Conservation (phyloP, 1,284 basidiomycete genomes). For the Papiliotrema terrestris region DNA sequence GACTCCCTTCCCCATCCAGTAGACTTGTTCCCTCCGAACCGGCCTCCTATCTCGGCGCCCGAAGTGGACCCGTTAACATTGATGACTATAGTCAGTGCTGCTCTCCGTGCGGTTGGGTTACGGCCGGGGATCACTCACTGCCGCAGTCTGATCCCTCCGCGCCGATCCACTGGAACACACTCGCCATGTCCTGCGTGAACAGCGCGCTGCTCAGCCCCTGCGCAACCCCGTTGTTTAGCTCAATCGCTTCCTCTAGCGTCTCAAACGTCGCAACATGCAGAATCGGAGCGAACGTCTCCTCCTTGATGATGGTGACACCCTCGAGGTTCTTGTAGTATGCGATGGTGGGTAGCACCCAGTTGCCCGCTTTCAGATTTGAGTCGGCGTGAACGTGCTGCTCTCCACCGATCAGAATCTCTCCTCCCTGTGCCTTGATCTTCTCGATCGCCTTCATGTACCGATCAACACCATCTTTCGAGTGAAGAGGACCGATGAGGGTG, state of each 20-base stretch:
- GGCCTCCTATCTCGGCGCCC: conserved; percentile 82
- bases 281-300: conserved; percentile 83
- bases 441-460: conserved; percentile 62
- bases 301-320: conserved; percentile 64
- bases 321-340: conserved; percentile 45
- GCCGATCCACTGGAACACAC: conserved; percentile 79
- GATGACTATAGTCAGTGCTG: conserved; percentile 28
- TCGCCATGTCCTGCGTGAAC: conserved; percentile 76
- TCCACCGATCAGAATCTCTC: conserved; percentile 72
- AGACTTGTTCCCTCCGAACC: conserved; percentile 86
- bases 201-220: conserved; percentile 80
- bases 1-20: conserved; percentile 79
- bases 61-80: conserved; percentile 86
- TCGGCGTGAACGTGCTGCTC: conserved; percentile 43
- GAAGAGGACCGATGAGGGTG: conserved; percentile 78
- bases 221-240: conserved; percentile 81
- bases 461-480: conserved; percentile 61
- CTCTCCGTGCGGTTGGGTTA: too few species aligned
- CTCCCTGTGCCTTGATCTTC: conserved; percentile 60
- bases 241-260: conserved; percentile 77
- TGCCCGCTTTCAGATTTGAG: conserved; percentile 56
- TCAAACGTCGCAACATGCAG: conserved; percentile 83
- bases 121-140: conserved; percentile 67
- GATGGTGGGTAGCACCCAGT: conserved; percentile 81
- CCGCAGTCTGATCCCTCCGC: conserved; percentile 74